Percentiles rank a stretch among this genome's conserved stretches.
These are phyloP conservation scores for Cladosporium sp. DNA, from an alignment of 2,329 filamentous ascomycete species.

Conservation along the genomic window DNA sequence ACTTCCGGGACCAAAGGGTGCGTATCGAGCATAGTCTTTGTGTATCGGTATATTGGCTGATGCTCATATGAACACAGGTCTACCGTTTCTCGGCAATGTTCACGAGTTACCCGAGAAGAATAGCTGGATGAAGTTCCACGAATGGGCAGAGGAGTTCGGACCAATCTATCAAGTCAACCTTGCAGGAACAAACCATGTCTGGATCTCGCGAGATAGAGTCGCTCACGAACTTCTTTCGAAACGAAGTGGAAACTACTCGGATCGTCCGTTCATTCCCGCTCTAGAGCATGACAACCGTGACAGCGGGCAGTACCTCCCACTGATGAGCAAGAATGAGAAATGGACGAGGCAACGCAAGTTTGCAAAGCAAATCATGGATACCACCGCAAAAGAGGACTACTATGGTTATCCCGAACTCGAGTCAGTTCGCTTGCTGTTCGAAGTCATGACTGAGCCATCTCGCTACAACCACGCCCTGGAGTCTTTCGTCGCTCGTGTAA, in stretches of 20 bases:
- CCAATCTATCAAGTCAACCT: conserved; percentile 49
- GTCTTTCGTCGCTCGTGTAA: conserved; percentile 49
- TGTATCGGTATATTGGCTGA: background rate
- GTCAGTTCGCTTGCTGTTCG: conserved; percentile 46
- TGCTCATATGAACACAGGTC: conserved; percentile 33
- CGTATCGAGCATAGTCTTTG: background rate
- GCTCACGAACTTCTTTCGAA: conserved; percentile 46
- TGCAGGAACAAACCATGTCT: conserved; percentile 47
- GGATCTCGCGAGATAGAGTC: conserved; percentile 46
- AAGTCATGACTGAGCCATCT: conserved; percentile 45
- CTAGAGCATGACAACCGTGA: conserved; percentile 47
- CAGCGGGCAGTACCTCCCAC: conserved; percentile 47
- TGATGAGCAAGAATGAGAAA: conserved; percentile 46
- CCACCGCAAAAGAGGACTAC: conserved; percentile 43
- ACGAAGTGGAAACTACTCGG: conserved; percentile 48
- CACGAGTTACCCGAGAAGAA: conserved; percentile 47
- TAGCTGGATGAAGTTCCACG: conserved; percentile 47
- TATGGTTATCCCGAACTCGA: conserved; percentile 48
- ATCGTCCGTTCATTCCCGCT: conserved; percentile 48
- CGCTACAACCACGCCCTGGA: conserved; percentile 47
- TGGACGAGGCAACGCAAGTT: conserved; percentile 45
- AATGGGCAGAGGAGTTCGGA: conserved; percentile 41
- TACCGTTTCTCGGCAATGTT: conserved; percentile 45
- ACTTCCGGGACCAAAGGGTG: conserved; percentile 31
- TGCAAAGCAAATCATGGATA: conserved; percentile 48